Evolutionary conservation across 495 filamentous ascomycete genomes (phyloP).

Genomic region (Trichoderma asperelloides): DNA sequence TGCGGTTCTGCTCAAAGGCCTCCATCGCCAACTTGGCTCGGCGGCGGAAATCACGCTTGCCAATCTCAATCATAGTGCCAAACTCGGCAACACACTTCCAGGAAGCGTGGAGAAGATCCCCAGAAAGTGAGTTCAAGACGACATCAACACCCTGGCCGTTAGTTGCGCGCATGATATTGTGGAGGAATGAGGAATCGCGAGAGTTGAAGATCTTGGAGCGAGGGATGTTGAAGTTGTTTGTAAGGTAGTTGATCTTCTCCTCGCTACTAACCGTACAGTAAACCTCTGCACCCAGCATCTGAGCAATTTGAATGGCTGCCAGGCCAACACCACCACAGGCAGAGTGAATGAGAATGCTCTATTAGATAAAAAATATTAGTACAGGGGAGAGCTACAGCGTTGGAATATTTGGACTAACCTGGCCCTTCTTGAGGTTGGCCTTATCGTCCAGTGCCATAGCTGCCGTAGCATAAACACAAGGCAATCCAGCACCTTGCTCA

Average conservation of each 20-base stretch:
- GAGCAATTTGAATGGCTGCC: slow-evolving; percentile 46
- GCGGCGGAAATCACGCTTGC: slow-evolving; percentile 32
- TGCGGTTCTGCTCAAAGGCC: slow-evolving; percentile 24
- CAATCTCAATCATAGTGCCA: slow-evolving; percentile 50
- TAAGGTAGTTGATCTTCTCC: slow-evolving; percentile 35
- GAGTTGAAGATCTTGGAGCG: slow-evolving; percentile 44
- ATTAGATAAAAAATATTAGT: no score
- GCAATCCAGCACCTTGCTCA: slow-evolving; percentile 41
- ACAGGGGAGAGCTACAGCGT: no score
- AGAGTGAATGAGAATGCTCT: slow-evolving; percentile 46
- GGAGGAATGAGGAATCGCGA: slow-evolving; percentile 29
- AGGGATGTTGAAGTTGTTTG: slow-evolving; percentile 41
- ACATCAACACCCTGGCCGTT: slow-evolving; percentile 45
- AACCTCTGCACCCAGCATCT: slow-evolving; percentile 40
- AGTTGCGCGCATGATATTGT: slow-evolving; percentile 38
- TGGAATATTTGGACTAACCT: slow-evolving; percentile 18
- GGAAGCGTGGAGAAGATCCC: slow-evolving; percentile 41
- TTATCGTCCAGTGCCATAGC: slow-evolving; percentile 37
- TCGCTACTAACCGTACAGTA: slow-evolving; percentile 45
- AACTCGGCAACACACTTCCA: slow-evolving; percentile 48
- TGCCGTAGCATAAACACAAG: slow-evolving; percentile 44
- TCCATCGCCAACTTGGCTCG: slow-evolving; percentile 21
- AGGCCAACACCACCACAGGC: slow-evolving; percentile 50
- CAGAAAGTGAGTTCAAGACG: slow-evolving; percentile 51
- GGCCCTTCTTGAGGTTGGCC: slow-evolving; percentile 34